Conservation (phyloP, 2,329 filamentous ascomycete species). For the Rachicladosporium sp. region DNA sequence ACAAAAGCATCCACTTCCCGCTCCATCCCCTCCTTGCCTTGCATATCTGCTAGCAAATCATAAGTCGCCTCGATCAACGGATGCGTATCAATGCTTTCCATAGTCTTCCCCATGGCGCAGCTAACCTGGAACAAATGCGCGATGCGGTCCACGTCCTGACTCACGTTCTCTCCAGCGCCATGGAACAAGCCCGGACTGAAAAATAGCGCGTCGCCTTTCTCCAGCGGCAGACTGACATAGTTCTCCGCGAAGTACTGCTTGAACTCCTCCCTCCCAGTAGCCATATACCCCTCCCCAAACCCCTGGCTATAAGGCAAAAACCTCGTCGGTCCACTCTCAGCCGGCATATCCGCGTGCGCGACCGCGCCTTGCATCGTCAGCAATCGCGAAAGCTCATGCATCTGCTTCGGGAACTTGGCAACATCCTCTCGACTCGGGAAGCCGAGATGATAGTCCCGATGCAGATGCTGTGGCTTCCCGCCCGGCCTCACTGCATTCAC, state of each 20-base stretch:
- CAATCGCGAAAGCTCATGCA: constrained; percentile 44
- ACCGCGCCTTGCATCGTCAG: constrained; percentile 52
- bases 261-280: constrained; percentile 43
- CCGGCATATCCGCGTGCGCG: constrained; percentile 49
- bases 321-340: constrained; percentile 46
- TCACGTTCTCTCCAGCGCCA: constrained; percentile 47
- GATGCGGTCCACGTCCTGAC: constrained; percentile 36
- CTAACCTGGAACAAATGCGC: constrained; percentile 53
- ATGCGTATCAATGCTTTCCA: constrained; percentile 47
- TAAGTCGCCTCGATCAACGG: constrained; percentile 37
- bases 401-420: constrained; percentile 37
- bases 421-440: constrained; percentile 43
- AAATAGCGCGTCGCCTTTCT: constrained; percentile 48
- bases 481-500: constrained; percentile 52
- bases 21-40: constrained; percentile 27
- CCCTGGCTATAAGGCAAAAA: constrained; percentile 49
- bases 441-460: constrained; percentile 53
- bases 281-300: constrained; percentile 46
- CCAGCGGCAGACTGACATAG: constrained; percentile 41
- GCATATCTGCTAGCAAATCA: constrained; percentile 26
- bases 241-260: constrained; percentile 40
- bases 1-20: constrained; percentile 36
- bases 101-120: constrained; percentile 50
- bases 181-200: constrained; percentile 54
- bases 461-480: constrained; percentile 43